Evolutionary conservation across 2,329 filamentous ascomycete species (phyloP).

Genomic region (Rhinocladiella similis): DNA sequence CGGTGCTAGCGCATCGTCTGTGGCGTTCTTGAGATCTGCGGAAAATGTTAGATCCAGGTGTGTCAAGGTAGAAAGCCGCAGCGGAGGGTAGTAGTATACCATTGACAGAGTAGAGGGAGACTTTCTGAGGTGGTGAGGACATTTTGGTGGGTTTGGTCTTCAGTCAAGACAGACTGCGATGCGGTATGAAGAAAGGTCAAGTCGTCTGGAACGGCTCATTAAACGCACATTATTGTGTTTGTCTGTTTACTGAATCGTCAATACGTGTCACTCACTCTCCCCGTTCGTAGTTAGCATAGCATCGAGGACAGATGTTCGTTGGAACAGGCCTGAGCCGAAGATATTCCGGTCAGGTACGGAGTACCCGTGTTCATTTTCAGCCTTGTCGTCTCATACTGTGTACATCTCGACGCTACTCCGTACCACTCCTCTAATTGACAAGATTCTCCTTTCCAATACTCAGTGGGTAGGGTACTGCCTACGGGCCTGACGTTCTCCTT

Average conservation of each 20-base stretch:
- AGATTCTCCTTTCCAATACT: too few relatives aligned
- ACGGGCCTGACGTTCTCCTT: too few relatives aligned
- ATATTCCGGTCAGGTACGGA: background rate
- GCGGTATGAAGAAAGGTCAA: too few relatives aligned
- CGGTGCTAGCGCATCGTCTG: conserved; percentile 89
- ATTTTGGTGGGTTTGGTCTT: background rate
- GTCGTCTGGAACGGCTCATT: too few relatives aligned
- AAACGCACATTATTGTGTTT: too few relatives aligned
- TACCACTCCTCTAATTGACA: too few relatives aligned
- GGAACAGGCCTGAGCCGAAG: background rate
- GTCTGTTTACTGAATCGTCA: too few relatives aligned
- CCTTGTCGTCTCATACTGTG: background rate
- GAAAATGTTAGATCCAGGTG: background rate
- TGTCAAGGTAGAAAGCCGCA: conserved; percentile 2
- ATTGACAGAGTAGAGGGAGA: conserved; percentile 47
- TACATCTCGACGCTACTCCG: too few relatives aligned
- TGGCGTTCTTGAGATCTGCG: conserved; percentile 91
- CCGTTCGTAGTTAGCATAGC: background rate
- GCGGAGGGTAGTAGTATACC: conserved; percentile 32
- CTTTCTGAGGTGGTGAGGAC: conserved; percentile 33
- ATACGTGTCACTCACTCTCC: too few relatives aligned
- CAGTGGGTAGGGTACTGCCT: too few relatives aligned
- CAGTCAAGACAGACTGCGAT: too few relatives aligned
- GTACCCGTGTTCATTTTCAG: background rate
- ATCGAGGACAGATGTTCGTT: background rate